phyloP scores from a whole-genome alignment of 345 rosid genomes.

The Durio zibethinus region DNA sequence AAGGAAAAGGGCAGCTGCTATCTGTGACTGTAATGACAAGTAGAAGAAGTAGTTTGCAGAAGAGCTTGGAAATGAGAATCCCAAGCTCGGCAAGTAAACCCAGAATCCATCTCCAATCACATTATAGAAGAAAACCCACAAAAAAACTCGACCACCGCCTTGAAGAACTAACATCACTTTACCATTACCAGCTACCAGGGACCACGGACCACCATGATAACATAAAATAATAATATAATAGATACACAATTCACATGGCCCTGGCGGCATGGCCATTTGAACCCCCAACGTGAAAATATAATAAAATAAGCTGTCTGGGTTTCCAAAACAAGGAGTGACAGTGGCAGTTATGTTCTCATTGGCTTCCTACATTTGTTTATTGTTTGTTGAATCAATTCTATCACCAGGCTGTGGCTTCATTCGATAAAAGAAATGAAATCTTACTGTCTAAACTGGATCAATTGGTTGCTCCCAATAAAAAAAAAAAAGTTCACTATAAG shows the following conservation, averaged over 20 bases:
- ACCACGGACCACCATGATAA: conserved; percentile 7
- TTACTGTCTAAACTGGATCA: neutral
- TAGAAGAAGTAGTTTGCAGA: neutral
- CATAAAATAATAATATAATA: neutral
- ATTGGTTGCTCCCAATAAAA: neutral
- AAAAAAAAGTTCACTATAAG: too few species aligned
- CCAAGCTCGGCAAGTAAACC: neutral
- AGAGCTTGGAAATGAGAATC: conserved; percentile 1
- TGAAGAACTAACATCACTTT: neutral
- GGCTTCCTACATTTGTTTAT: neutral
- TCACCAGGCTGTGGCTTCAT: neutral
- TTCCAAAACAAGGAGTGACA: neutral
- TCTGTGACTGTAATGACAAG: neutral
- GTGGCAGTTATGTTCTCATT: neutral
- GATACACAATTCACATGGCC: neutral
- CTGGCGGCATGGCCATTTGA: neutral
- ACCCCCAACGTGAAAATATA: neutral
- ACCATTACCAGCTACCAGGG: neutral
- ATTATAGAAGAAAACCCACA: neutral
- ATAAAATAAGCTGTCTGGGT: neutral
- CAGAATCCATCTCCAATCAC: neutral
- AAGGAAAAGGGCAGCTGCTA: neutral
- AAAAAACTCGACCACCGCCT: neutral
- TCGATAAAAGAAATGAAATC: neutral
- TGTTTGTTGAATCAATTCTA: neutral